Evolutionary conservation across 306 rosid species (phyloP).

Genomic region (Casuarina equisetifolia): DNA sequence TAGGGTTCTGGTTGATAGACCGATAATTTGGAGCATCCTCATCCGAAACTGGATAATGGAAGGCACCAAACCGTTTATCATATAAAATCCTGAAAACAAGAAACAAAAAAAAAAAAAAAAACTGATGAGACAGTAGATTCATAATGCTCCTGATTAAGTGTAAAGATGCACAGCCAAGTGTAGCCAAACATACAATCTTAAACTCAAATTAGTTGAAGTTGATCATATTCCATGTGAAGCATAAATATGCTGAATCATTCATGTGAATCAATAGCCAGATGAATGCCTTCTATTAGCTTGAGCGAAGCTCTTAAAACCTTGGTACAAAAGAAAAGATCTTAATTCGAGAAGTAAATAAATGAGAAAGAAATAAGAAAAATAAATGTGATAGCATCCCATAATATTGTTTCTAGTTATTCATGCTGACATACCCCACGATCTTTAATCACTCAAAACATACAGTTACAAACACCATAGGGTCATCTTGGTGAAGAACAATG

Average conservation of each 20-base stretch:
- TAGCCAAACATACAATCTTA: not conserved
- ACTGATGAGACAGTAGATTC: not conserved
- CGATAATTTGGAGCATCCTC: conserved; percentile 99
- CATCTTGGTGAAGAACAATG: not conserved
- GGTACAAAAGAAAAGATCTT: not conserved
- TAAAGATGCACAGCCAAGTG: not conserved
- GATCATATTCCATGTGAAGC: not conserved
- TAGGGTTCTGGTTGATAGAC: conserved; percentile 80
- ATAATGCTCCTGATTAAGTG: not conserved
- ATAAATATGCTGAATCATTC: not conserved
- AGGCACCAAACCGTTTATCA: conserved; percentile 88
- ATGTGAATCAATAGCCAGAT: not conserved
- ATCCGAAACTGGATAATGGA: conserved; percentile 91
- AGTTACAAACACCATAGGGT: not conserved
- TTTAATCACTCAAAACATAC: not conserved
- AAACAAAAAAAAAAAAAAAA: conserved; percentile 2
- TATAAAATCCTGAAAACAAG: conserved; percentile 71
- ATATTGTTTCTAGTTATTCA: not conserved
- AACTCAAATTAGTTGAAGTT: not conserved
- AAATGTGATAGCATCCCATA: not conserved
- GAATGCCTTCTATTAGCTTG: not conserved
- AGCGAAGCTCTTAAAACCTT: not conserved
- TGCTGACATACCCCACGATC: not conserved
- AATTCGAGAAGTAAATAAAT: not conserved
- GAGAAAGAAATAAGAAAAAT: not conserved